phyloP scores from a whole-genome alignment of 2,329 filamentous ascomycete genomes.

The Chaetoscypha palmicola region DNA sequence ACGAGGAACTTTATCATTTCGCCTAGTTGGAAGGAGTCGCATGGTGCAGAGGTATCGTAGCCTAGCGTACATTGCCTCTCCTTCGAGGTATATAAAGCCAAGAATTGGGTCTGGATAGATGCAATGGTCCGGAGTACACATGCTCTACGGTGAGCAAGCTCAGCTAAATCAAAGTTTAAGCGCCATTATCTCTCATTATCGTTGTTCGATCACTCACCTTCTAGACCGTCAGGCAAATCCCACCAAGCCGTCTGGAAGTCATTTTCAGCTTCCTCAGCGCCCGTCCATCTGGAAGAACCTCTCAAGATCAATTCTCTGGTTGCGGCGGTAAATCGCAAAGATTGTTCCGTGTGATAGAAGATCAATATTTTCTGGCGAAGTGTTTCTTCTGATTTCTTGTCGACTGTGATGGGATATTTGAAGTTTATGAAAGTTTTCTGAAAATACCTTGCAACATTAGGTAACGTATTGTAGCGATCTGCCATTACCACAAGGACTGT shows the following conservation, averaged over 20 bases:
- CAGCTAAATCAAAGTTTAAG: no score
- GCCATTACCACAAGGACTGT: constrained; percentile 63
- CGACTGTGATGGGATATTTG: constrained; percentile 46
- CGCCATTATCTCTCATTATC: no score
- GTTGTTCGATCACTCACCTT: constrained; percentile 48
- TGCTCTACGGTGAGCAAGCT: constrained; percentile 58
- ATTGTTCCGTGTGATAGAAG: constrained; percentile 57
- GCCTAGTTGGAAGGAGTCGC: constrained; percentile 72
- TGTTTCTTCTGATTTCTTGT: constrained; percentile 52
- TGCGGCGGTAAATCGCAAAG: constrained; percentile 51
- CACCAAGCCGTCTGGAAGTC: constrained; percentile 54
- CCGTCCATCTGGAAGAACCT: constrained; percentile 45
- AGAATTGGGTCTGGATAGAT: constrained; percentile 62
- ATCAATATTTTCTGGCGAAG: constrained; percentile 64
- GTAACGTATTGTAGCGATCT: constrained; percentile 64
- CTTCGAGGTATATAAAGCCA: constrained; percentile 61
- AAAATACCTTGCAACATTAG: constrained; percentile 47
- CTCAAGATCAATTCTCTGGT: constrained; percentile 60
- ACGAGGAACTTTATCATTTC: constrained; percentile 69
- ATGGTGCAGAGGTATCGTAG: constrained; percentile 65
- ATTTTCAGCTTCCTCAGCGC: constrained; percentile 27
- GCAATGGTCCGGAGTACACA: constrained; percentile 63
- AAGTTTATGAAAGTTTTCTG: constrained; percentile 40
- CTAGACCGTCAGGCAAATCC: constrained; percentile 62
- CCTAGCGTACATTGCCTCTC: constrained; percentile 63